Evolutionary conservation across 2,329 filamentous ascomycete species (phyloP), one percentile per base, ranked within the genome.

Genomic region (Phoma sp.): DNA sequence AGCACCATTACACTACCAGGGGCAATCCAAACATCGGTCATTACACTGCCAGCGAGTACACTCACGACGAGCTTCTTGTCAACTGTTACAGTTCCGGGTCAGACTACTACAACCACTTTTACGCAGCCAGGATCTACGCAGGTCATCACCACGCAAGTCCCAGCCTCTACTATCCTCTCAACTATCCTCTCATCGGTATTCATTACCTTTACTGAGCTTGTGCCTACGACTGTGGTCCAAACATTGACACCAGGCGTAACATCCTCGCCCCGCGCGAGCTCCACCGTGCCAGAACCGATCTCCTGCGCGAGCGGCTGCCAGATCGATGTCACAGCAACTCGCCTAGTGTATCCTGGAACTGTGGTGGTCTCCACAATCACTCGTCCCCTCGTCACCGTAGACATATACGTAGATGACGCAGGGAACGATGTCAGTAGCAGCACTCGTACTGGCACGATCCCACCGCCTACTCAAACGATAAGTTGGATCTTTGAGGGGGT

Each of bases 311-410:
- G 58, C n/a, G 39, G 44, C 7, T 75, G 73, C 39, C 62, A 67
- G 25, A 69, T 75, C 6, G 64, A 71, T 51, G 70, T 75, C 0
- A 70, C 67, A 2, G 73, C 71, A 4, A 70, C 62, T 5, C 46
- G 58, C 7, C 15, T 75, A 3, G 57, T 38, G 22, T 75, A 70
- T 35, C 71, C 73, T 9, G 69, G 68, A 4, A 38, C 6, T 2
- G 69, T 74, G 2, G 38, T 65, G 1, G 48, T 63, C 1, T 45
- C 41, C 0, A 74, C 69, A 1, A 40, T 32, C 1, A 43, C 22
- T 7, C 39, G 58, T 5, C 68, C 67, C 1, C 44, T 61, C 0
- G 62, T 63, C 3, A 73, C 63, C 4, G 55, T 74, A 1, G 57
- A 64, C 7, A 57, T 72, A 6, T 72, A 55, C 17, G 63, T 55